Evolutionary conservation across 139 green algal genomes (phyloP).

Genomic region (Yamagishiella unicocca): DNA sequence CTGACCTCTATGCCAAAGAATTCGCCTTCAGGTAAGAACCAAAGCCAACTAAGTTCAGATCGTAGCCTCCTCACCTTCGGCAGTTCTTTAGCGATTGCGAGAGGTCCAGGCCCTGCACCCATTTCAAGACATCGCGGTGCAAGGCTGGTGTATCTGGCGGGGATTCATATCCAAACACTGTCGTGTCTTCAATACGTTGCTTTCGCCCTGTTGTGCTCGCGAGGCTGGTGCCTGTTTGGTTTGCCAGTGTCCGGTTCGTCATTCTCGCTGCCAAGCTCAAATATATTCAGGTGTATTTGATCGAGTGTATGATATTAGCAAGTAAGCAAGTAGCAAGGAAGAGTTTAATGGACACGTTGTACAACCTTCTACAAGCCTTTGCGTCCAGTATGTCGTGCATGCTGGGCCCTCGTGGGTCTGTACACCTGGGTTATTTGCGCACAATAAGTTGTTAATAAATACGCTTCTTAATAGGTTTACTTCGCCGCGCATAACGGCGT

Average conservation of each 20-base stretch:
- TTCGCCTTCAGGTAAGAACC: too few species aligned
- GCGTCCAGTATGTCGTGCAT: not conserved
- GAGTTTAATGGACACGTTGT: too few species aligned
- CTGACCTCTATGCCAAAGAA: too few species aligned
- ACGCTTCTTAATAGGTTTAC: too few species aligned
- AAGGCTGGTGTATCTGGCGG: constrained; percentile 60
- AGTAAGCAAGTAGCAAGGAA: too few species aligned
- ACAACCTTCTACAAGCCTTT: not conserved
- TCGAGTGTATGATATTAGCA: too few species aligned
- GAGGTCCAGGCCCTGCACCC: constrained; percentile 71
- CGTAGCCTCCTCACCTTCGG: constrained; percentile 50
- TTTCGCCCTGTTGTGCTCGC: constrained; percentile 20
- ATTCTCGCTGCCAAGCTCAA: too few species aligned
- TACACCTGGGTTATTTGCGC: too few species aligned
- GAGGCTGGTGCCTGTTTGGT: constrained; percentile 6
- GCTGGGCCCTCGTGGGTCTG: too few species aligned
- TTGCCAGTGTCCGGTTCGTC: constrained; percentile 31
- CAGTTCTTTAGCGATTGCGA: constrained; percentile 63
- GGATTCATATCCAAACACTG: constrained; percentile 69
- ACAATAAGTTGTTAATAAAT: too few species aligned
- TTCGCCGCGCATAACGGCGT: too few species aligned
- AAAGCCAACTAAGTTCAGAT: not conserved
- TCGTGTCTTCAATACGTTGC: constrained; percentile 37
- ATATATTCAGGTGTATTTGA: too few species aligned
- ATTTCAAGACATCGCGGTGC: constrained; percentile 66